phyloP scores from a whole-genome alignment of 495 filamentous ascomycete species.

The Hapsidospora chrysogenum region DNA sequence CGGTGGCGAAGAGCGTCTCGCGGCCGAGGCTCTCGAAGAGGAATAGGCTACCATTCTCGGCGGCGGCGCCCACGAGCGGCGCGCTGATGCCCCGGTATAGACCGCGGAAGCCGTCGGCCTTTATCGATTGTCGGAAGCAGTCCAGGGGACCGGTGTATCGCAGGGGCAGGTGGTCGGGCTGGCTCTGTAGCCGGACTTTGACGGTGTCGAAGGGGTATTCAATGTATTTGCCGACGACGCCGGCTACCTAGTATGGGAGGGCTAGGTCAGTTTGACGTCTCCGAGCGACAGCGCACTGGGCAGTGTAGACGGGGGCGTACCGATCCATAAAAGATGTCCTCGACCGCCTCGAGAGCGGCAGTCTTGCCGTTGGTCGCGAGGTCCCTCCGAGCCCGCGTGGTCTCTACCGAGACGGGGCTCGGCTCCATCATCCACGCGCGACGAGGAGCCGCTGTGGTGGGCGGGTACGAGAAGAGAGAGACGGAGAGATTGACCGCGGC shows the following conservation, averaged over 20 bases:
- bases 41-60: constrained; percentile 88
- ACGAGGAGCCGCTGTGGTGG: too few species aligned
- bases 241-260: constrained; percentile 47
- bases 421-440: background rate
- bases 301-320: constrained; percentile 30
- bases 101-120: constrained; percentile 55
- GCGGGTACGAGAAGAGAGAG: too few species aligned
- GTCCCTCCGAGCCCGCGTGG: too few species aligned
- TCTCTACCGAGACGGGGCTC: background rate
- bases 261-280: background rate
- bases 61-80: constrained; percentile 76
- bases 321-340: constrained; percentile 74
- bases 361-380: constrained; percentile 6
- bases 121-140: constrained; percentile 77
- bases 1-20: constrained; percentile 35
- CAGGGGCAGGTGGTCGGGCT: constrained; percentile 67
- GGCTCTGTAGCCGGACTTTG: constrained; percentile 69
- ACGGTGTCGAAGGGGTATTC: constrained; percentile 98
- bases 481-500: too few species aligned
- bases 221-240: constrained; percentile 84
- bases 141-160: constrained; percentile 79
- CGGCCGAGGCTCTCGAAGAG: constrained; percentile 63
- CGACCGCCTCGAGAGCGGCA: constrained; percentile 48
- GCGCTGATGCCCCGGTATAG: constrained; percentile 91
- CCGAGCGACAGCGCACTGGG: background rate